Base-by-base conservation (phyloP, 352 stramenopile genomes). In the Pythium catenulatum region DNA sequence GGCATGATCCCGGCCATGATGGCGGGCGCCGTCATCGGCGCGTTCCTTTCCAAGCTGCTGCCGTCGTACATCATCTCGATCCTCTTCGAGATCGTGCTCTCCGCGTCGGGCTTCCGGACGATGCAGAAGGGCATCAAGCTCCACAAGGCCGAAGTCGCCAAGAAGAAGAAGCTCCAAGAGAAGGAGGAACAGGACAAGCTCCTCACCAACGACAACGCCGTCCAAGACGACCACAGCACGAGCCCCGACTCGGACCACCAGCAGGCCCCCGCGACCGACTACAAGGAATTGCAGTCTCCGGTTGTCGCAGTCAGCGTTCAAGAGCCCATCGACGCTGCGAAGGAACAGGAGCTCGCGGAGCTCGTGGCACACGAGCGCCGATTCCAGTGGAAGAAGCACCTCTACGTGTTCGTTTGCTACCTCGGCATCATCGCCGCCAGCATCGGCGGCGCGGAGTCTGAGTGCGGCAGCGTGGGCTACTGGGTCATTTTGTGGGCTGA, bases 1-100 rank as follows among this genome's bases (percentile, higher is more conserved):
- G 90, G 88, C 36, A 96, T 95, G 91, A 95, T 96, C 72, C 93
- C 93, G 58, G 85, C 92, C 30, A 92, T 96, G 65, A 95, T 96
- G 52, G 92, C 90, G 27, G 91, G 92, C 17, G 91, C 92, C 0
- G 87, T 96, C 48, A 74, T 96, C 21, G 93, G 93, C 3, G 90
- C 93, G 23, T 82, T 96, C 50, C 74, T 96, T 27, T 92, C 91
- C 74, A 96, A 94, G 65, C 79, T 96, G 63, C 79, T 96, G 50
- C 93, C 92, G 37, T 92, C 89, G 21, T 96, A 96, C 81, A 37
- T 96, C 23, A 85, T 95, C 59, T 96, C 92, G 43, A 79, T 95
- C 19, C 84, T 96, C 11, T 92, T 96, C 25, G 90, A 95, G 34
- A 41, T 93, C 27, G 74, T 95, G 48, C 85, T 95, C n/a, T 69